phyloP scores from a whole-genome alignment of 371 early-diverging fungal species.

The Polyrhizophydium stewartii region DNA sequence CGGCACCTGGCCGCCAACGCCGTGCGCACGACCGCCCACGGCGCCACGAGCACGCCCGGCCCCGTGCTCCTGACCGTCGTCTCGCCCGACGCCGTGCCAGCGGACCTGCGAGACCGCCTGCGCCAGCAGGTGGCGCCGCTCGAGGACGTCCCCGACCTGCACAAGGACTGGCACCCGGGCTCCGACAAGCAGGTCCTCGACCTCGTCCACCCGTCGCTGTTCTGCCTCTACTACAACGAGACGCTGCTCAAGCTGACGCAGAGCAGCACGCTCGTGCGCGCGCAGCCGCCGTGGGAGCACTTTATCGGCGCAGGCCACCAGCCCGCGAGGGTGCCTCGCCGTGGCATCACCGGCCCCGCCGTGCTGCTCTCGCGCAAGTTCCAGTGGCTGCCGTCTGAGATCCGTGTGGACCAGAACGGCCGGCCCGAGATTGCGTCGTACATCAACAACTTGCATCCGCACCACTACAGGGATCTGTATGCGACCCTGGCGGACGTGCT shows the following conservation, averaged over 20 bases:
- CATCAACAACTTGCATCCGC: slow-evolving; percentile 34
- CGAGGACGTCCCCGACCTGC: slow-evolving; percentile 10
- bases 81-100: not conserved
- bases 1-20: not conserved
- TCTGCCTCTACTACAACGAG: no score
- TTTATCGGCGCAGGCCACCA: not conserved
- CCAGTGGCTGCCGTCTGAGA: slow-evolving; percentile 27
- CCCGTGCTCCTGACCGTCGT: not conserved
- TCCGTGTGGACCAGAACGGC: slow-evolving; percentile 12
- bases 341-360: no score
- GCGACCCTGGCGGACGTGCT: slow-evolving; percentile 7
- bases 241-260: no score
- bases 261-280: not conserved
- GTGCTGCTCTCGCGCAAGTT: not conserved
- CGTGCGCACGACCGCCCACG: not conserved
- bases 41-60: not conserved
- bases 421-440: slow-evolving; percentile 11
- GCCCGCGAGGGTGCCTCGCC: no score
- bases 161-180: slow-evolving; percentile 36
- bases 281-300: not conserved
- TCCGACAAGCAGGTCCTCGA: slow-evolving; percentile 53
- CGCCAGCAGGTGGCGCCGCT: not conserved
- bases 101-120: not conserved
- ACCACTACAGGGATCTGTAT: slow-evolving; percentile 5
- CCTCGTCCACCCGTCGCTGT: slow-evolving; percentile 61